Base-by-base conservation (phyloP, 257 asterid species). In the Anisodus acutangulus region DNA sequence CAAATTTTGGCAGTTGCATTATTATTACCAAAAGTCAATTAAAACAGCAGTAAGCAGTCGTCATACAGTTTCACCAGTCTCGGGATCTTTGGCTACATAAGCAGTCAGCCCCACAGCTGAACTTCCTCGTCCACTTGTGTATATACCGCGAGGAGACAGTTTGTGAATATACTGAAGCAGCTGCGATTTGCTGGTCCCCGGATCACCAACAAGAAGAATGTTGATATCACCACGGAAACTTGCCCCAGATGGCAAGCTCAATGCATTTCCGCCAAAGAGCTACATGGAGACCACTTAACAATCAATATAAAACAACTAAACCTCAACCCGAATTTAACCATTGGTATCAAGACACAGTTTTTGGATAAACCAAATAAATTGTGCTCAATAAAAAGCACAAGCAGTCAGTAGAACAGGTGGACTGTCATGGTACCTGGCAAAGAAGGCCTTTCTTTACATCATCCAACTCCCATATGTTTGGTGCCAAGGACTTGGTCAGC, bases 61-160 rank as follows among this genome's bases (percentile, higher is more conserved):
- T 86, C 92, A 49, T 86, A 97, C 99, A 71, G 99, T 97, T 97
- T 97, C 99, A 83, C 98, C 98, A 19, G 98, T 95, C 92, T 97
- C 99, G 2, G 99, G 98, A 90, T 97, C 99, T 88, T 97, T 97
- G 68, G 99, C 89, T 79, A 97, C 95, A 88, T 95, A 97, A 71
- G 99, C 99, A 88, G 99, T 97, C 87, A 97, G 88, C 81, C 99
- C 99, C 87, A 97, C 99, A 4, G 99, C 99, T 81, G 99, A 97
- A 89, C 98, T 97, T 91, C 99, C 99, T 66, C 98, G 91, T 39
- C 99, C 99, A 80, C 99, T 97, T 47, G 99, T 95, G 90, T 95
- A 97, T 81, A 97, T 95, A 86, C 99, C 99, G 85, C 98, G 99
- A 64, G 98, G 99, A 86, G 99, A 87, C 58, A 97, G 92, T 90